These are phyloP conservation scores for Aphanomyces astaci DNA, from an alignment of 352 stramenopile genomes.

Conservation along the genomic window DNA sequence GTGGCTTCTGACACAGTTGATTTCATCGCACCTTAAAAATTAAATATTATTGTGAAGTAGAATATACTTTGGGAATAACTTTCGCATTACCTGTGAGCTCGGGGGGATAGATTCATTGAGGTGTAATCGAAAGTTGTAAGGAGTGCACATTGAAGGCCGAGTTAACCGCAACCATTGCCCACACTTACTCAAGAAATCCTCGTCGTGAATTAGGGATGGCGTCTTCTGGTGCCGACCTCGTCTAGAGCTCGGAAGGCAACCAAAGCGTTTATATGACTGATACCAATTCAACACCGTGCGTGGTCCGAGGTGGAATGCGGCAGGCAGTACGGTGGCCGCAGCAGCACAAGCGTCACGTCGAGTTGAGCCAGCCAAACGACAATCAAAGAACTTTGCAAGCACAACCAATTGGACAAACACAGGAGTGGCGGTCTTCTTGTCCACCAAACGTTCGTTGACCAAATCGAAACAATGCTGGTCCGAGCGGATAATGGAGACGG, in stretches of 20 bases:
- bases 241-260: not conserved
- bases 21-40: too few species aligned
- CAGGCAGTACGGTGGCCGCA: not conserved
- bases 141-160: not conserved
- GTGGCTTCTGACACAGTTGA: not conserved
- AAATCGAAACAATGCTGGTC: not conserved
- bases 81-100: too few species aligned
- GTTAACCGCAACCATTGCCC: not conserved
- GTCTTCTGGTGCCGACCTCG: not conserved
- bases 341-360: not conserved
- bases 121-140: too few species aligned
- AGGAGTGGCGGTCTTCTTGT: not conserved
- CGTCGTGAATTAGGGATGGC: not conserved
- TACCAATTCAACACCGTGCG: not conserved
- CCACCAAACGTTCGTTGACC: not conserved
- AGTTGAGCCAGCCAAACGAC: not conserved
- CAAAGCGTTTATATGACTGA: not conserved
- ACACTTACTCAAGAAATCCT: not conserved
- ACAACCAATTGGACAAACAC: not conserved
- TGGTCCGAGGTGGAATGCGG: not conserved
- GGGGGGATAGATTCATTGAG: too few species aligned
- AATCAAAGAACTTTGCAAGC: not conserved
- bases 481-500: not conserved
- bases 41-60: too few species aligned
- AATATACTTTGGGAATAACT: too few species aligned